These are phyloP conservation scores for Lumnitzera racemosa DNA, from an alignment of 345 rosid species.

Conservation along the genomic window DNA sequence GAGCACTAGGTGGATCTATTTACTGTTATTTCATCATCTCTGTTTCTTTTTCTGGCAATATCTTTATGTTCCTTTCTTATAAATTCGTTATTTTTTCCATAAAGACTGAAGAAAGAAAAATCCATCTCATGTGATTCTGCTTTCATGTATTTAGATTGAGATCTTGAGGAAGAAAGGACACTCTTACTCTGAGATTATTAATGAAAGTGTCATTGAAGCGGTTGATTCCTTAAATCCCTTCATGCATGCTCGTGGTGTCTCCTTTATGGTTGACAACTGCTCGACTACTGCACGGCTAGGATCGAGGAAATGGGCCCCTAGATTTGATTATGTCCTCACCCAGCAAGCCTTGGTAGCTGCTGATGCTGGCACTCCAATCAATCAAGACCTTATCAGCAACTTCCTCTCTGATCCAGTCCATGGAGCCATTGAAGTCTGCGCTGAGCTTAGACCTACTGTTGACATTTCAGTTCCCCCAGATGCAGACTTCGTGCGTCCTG, in stretches of 20 bases:
- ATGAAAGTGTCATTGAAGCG: conserved; percentile 83
- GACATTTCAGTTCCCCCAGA: conserved; percentile 82
- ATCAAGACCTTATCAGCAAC: conserved; percentile 75
- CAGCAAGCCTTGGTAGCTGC: conserved; percentile 78
- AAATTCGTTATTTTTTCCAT: too few relatives aligned
- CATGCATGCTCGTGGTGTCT: conserved; percentile 95
- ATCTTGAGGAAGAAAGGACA: conserved; percentile 94
- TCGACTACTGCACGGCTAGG: conserved; percentile 92
- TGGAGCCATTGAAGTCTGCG: conserved; percentile 76
- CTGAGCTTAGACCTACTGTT: conserved; percentile 74
- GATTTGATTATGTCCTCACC: conserved; percentile 74
- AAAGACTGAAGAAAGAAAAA: too few relatives aligned
- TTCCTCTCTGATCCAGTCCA: conserved; percentile 84
- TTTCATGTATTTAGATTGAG: conserved; percentile 50
- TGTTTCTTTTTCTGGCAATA: too few relatives aligned
- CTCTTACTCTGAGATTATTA: conserved; percentile 88
- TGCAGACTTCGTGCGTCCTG: conserved; percentile 94
- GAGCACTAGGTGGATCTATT: too few relatives aligned
- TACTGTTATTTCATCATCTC: too few relatives aligned
- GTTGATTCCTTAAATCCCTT: conserved; percentile 94
- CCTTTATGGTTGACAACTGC: conserved; percentile 94
- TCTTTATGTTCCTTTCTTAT: too few relatives aligned
- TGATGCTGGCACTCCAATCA: conserved; percentile 49
- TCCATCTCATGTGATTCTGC: not conserved
- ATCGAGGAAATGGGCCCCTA: conserved; percentile 93